Evolutionary conservation across 352 stramenopile genomes (phyloP), one percentile per base, ranked within the genome.

Genomic region (Albugo laibachii): DNA sequence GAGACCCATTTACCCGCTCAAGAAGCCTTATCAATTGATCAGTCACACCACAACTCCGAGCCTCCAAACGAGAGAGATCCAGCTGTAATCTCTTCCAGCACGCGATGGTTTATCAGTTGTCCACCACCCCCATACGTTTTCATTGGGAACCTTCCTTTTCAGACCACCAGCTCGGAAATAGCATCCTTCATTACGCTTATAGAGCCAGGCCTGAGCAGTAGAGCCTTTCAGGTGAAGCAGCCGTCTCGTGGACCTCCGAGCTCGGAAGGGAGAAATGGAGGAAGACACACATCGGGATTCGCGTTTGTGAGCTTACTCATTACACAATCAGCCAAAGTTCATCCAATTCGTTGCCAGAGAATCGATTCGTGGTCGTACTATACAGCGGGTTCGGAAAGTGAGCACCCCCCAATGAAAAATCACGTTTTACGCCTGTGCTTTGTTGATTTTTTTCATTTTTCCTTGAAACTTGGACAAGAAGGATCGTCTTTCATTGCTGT

Each of bases 121-220:
- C 73, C 76, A 15, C 73, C 76, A 0, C 63, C 67, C 11, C 62
- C 69, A 15, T 84, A 83, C 41, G 52, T 89, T 37, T 84, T 82
- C 40, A 57, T 89, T 4, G 71, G 73, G 18, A 80, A 78, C 41
- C 48, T 89, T 5, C 71, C 73, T 5, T 49, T 50, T 8, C 54
- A 78, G 11, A 65, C 62, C 0, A 49, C 49, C 0, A 59, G 43
- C n/a, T 34, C 31, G 2, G 71, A 84, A 2, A 62, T 87, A 49
- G 55, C 63, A 13, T 60, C 68, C 11, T 87, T 66, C 43, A 55
- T 87, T 24, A 45, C 52, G 5, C 48, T 56, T 1, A 61, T 82
- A 11, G 69, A 74, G 45, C 69, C 72, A 2, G 59, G 53, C 6
- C 56, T 84, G 27, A 61, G 57, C 41, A 41, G 18, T 10, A 58